Conservation (phyloP, 2,329 filamentous ascomycete genomes). For the Leptodontidium sp. region DNA sequence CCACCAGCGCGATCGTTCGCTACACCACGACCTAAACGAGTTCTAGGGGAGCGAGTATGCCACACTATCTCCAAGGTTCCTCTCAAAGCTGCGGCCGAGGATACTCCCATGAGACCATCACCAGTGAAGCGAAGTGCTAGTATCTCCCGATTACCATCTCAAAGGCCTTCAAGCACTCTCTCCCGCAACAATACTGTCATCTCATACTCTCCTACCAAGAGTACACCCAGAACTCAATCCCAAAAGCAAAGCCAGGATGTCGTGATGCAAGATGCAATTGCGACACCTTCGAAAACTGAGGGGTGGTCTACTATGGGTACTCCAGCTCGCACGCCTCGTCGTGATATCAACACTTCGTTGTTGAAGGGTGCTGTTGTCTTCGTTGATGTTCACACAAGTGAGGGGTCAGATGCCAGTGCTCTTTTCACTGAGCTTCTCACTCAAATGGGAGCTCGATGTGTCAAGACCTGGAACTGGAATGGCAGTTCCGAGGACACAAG, state of each 20-base stretch:
- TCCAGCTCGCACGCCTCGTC: slow-evolving; percentile 63
- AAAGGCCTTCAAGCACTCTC: slow-evolving; percentile 52
- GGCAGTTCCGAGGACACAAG: slow-evolving; percentile 45
- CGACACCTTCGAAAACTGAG: slow-evolving; percentile 54
- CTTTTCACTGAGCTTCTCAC: slow-evolving; percentile 82
- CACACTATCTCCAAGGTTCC: slow-evolving; percentile 82
- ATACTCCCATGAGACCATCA: slow-evolving; percentile 50
- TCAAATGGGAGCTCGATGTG: slow-evolving; percentile 82
- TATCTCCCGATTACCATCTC: slow-evolving; percentile 52
- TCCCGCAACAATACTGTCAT: slow-evolving; percentile 61
- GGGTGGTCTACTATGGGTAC: slow-evolving; percentile 63
- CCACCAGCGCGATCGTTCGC: slow-evolving; percentile 46
- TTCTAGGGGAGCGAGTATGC: slow-evolving; percentile 54
- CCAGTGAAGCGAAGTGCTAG: slow-evolving; percentile 54
- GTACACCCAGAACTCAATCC: slow-evolving; percentile 23
- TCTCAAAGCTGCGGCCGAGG: slow-evolving; percentile 68
- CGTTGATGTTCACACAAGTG: slow-evolving; percentile 84
- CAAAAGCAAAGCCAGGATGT: slow-evolving; percentile 26
- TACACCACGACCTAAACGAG: slow-evolving; percentile 43
- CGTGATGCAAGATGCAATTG: slow-evolving; percentile 31
- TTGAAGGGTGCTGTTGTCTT: slow-evolving; percentile 79
- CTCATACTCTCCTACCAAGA: slow-evolving; percentile 62
- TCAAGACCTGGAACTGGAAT: slow-evolving; percentile 80
- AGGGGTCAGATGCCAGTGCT: slow-evolving; percentile 81
- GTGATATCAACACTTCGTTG: slow-evolving; percentile 60